Evolutionary conservation across 352 stramenopile genomes (phyloP), one percentile per base, ranked within the genome.

Genomic region (Globisporangium ultimum): DNA sequence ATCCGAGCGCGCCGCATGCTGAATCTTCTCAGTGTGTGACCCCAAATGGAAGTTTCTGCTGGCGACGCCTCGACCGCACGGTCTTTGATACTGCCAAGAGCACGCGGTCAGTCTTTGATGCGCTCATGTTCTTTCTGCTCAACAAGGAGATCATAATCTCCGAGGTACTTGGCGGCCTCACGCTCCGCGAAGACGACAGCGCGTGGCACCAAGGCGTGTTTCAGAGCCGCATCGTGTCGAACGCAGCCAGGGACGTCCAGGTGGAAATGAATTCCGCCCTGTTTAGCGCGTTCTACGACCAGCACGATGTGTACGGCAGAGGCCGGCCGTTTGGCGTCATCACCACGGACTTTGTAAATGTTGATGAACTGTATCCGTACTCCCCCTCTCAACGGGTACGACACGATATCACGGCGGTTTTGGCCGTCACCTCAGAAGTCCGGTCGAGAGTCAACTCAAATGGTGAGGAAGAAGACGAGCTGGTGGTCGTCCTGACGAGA

Each of bases 61-160:
- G 24, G 24, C 24, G 24, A 32, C 24, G 24, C 24, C 24, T 32
- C 24, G 24, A 32, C 24, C 24, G 24, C 24, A 32, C 24, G 24
- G 24, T 32, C 24, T 32, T 32, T 32, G 24, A 32, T 2, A 32
- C 24, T 5, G 24, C 66, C 4, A 48, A 64, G 4, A 70, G 65
- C 0, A 67, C 85, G 14, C 63, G 63, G 1, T 70, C 82, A 34
- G 69, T 88, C 24, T 83, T 78, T 32, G 74, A 85, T 28, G 74
- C 78, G 10, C 69, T 80, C 15, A 63, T 72, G 62, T 80, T 78
- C 41, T 84, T 75, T 64, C 74, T 78, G 18, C 52, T 61, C 17
- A 88, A 83, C 48, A 70, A 81, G 56, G 74, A 88, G 47, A 80
- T 82, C 55, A 84, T 61, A 28, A 74, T 84, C 58, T 82, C 75